phyloP scores from a whole-genome alignment of 257 asterid genomes.

The Jacaranda mimosifolia region DNA sequence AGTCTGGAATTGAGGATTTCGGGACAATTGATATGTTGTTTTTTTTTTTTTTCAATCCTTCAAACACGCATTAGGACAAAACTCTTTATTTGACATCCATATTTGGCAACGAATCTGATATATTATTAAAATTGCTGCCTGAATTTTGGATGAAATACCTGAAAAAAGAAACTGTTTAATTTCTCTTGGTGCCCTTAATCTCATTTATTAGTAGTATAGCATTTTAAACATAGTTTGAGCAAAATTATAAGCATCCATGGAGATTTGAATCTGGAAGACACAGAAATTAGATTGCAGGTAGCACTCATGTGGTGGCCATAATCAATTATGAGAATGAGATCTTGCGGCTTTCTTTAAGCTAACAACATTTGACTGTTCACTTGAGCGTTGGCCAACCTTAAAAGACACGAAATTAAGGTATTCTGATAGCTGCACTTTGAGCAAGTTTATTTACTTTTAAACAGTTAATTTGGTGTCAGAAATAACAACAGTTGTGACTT shows the following conservation, averaged over 20 bases:
- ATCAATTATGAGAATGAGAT: conserved; percentile 36
- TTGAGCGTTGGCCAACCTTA: conserved; percentile 34
- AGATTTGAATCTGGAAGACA: conserved; percentile 28
- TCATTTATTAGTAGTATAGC: background rate
- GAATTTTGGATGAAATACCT: background rate
- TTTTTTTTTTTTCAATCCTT: too few relatives aligned
- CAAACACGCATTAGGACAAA: too few relatives aligned
- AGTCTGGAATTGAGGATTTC: too few relatives aligned
- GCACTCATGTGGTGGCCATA: conserved; percentile 35
- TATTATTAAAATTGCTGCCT: background rate
- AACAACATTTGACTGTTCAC: conserved; percentile 22
- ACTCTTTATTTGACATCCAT: too few relatives aligned
- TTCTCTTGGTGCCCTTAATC: background rate
- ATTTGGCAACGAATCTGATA: too few relatives aligned
- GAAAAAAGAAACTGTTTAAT: background rate
- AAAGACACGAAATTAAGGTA: conserved; percentile 30
- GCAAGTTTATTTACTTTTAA: background rate
- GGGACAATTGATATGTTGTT: too few relatives aligned
- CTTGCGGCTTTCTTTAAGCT: conserved; percentile 21
- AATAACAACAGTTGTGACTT: conserved; percentile 2
- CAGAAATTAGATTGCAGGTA: background rate
- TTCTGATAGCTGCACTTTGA: background rate
- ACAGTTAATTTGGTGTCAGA: conserved; percentile 36
- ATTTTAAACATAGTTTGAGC: background rate
- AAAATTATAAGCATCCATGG: background rate